Evolutionary conservation across 148 eudicot genomes (phyloP).

Genomic region (Nepenthes gracilis): DNA sequence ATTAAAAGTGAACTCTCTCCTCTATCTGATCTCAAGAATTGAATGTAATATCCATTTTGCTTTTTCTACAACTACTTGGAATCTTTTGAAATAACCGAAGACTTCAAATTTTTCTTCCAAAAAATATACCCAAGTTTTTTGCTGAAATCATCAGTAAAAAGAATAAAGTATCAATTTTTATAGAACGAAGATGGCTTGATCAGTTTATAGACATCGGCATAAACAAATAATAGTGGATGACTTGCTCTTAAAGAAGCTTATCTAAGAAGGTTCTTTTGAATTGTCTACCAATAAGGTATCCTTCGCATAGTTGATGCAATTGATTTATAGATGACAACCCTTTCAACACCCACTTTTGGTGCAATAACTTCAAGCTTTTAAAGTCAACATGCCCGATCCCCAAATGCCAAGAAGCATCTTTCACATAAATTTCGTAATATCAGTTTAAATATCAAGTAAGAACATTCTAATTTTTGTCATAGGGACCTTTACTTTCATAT

Average conservation of each 20-base stretch:
- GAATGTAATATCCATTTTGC: not conserved
- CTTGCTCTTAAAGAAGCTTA: not conserved
- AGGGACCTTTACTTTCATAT: too few relatives aligned
- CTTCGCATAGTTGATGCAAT: constrained; percentile 1
- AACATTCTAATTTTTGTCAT: too few relatives aligned
- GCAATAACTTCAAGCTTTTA: too few relatives aligned
- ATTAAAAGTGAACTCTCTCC: not conserved
- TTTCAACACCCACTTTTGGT: too few relatives aligned
- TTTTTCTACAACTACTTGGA: not conserved
- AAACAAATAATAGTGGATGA: not conserved
- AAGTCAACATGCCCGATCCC: too few relatives aligned
- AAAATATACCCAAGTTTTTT: constrained; percentile 2
- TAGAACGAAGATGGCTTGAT: not conserved
- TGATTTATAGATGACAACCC: too few relatives aligned
- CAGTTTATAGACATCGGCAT: not conserved
- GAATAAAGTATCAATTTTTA: not conserved
- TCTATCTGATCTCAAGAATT: not conserved
- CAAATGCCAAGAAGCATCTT: too few relatives aligned
- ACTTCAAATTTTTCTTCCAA: constrained; percentile 1
- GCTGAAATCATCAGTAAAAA: not conserved
- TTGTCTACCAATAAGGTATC: constrained; percentile 2
- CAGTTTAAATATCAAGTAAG: too few relatives aligned
- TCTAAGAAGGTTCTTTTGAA: not conserved
- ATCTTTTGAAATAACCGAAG: not conserved
- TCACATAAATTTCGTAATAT: too few relatives aligned